phyloP scores from a whole-genome alignment of 2,329 filamentous ascomycete genomes.

The Xylariaceae sp. region DNA sequence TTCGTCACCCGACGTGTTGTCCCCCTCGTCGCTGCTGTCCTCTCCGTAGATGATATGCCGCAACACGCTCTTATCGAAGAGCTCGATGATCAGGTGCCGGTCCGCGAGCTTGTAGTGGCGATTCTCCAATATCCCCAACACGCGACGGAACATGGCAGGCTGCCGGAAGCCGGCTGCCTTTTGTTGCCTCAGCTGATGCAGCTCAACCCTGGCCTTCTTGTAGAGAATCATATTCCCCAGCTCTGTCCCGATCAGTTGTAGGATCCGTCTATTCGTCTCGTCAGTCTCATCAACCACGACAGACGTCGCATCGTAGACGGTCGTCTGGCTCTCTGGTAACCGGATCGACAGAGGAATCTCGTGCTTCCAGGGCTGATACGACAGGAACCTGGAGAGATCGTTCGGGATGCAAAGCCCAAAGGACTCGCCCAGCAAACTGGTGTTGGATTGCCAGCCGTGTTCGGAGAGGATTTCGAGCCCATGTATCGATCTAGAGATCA shows the following conservation, averaged over 20 bases:
- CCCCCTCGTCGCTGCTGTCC: slow-evolving; percentile 35
- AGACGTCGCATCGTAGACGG: slow-evolving; percentile 42
- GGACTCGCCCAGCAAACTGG: slow-evolving; percentile 74
- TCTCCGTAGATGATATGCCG: slow-evolving; percentile 77
- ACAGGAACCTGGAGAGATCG: slow-evolving; percentile 72
- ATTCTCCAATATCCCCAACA: slow-evolving; percentile 77
- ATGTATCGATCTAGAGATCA: slow-evolving; percentile 87
- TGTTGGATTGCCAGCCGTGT: slow-evolving; percentile 87
- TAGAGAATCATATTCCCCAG: slow-evolving; percentile 90
- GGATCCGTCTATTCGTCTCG: slow-evolving; percentile 64
- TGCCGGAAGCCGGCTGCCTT: slow-evolving; percentile 70
- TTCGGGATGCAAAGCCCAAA: slow-evolving; percentile 83
- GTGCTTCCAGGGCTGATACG: slow-evolving; percentile 57
- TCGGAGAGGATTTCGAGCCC: slow-evolving; percentile 88
- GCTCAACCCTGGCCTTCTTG: slow-evolving; percentile 76
- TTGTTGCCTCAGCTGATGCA: slow-evolving; percentile 70
- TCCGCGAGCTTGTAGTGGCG: slow-evolving; percentile 86
- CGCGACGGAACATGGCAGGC: slow-evolving; percentile 73
- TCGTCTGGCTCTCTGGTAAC: slow-evolving; percentile 48
- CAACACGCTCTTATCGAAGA: slow-evolving; percentile 89
- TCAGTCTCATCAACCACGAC: slow-evolving; percentile 56
- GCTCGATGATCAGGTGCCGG: slow-evolving; percentile 82
- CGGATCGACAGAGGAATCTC: slow-evolving; percentile 42
- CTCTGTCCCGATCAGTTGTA: slow-evolving; percentile 73
- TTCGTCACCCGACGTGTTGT: slow-evolving; percentile 44